Conservation (phyloP, 495 filamentous ascomycete species). For the Penicillium alfredii region DNA sequence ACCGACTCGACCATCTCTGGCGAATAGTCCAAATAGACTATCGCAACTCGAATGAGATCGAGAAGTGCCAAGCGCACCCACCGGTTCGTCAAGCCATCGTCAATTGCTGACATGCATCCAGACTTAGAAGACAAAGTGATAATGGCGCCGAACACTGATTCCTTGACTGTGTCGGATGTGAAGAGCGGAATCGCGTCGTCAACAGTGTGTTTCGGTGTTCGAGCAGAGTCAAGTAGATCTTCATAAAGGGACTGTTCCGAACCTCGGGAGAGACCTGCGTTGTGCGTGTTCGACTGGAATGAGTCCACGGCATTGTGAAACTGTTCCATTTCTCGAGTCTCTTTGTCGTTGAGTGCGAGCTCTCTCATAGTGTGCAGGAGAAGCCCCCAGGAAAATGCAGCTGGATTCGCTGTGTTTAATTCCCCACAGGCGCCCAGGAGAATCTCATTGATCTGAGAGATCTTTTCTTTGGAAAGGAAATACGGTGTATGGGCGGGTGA, state of each 20-base stretch:
- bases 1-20: constrained; percentile 57
- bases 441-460: constrained; percentile 60
- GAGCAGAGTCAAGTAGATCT: constrained; percentile 44
- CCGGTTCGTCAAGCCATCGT: constrained; percentile 31
- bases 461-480: constrained; percentile 53
- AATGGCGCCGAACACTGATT: constrained; percentile 58
- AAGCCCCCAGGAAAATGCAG: constrained; percentile 70
- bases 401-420: constrained; percentile 53
- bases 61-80: constrained; percentile 55
- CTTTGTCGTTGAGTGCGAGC: constrained; percentile 50
- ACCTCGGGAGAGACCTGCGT: constrained; percentile 19
- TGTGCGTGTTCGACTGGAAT: constrained; percentile 36
- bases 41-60: constrained; percentile 55
- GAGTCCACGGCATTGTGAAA: constrained; percentile 56
- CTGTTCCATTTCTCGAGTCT: constrained; percentile 55
- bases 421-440: constrained; percentile 47
- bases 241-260: constrained; percentile 44
- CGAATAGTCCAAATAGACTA: constrained; percentile 56
- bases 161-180: constrained; percentile 47
- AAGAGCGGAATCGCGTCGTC: constrained; percentile 45
- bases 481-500: constrained; percentile 46
- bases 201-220: constrained; percentile 30
- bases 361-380: constrained; percentile 64
- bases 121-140: constrained; percentile 46
- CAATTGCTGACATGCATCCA: constrained; percentile 33